A percentile compares a stretch with the other conserved stretches of the same genome.
Evolutionary conservation across 2,329 filamentous ascomycete species (phyloP).

Genomic region (Xylaria sp.): DNA sequence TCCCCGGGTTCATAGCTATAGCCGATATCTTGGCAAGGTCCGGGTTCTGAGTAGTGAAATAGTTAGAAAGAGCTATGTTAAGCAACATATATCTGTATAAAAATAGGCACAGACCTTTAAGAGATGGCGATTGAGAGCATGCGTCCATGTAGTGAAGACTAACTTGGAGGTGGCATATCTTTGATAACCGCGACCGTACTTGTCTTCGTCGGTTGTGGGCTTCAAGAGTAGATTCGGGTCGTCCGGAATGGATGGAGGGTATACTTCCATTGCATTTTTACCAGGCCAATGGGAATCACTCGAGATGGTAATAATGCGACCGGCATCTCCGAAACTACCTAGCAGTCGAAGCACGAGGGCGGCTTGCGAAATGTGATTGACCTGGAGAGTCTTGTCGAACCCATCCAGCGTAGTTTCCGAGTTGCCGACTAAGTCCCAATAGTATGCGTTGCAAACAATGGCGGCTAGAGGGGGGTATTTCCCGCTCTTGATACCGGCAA

Average conservation of each 20-base stretch:
- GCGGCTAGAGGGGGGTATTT: conserved; percentile 47
- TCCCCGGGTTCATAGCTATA: conserved; percentile 37
- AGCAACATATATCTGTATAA: not conserved
- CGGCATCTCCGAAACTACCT: conserved; percentile 67
- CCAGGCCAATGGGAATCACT: conserved; percentile 46
- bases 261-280: not conserved
- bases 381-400: conserved; percentile 55
- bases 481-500: conserved; percentile 42
- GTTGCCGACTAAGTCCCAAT: conserved; percentile 51
- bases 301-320: conserved; percentile 66
- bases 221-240: not conserved
- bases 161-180: conserved; percentile 56
- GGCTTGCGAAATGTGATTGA: conserved; percentile 53
- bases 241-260: not conserved
- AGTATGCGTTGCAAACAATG: conserved; percentile 55
- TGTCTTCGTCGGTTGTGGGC: conserved; percentile 21
- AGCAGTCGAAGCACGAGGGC: conserved; percentile 52
- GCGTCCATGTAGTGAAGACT: conserved; percentile 52
- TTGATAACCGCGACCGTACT: conserved; percentile 54
- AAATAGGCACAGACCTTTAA: conserved; percentile 31
- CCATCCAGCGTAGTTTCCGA: conserved; percentile 50
- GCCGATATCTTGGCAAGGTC: conserved; percentile 30
- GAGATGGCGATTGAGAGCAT: conserved; percentile 52
- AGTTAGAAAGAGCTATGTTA: not conserved
- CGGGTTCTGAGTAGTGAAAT: not conserved